Evolutionary conservation across 202 grass and related monocot species (phyloP), one percentile per base, ranked within the genome.

Genomic region (Dendrocalamus latiflorus): DNA sequence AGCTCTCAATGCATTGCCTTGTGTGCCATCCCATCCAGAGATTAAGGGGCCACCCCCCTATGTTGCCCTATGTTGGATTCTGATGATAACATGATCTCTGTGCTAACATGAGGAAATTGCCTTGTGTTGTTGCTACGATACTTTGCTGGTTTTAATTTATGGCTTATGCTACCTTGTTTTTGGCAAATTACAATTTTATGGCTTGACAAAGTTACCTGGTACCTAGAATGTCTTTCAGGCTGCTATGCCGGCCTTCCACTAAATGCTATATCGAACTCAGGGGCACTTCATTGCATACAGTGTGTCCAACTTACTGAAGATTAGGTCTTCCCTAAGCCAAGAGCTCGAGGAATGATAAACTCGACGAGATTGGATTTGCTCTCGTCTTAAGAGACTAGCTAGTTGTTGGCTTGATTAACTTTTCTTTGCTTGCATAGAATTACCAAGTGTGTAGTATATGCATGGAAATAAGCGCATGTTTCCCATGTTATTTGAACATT

Each of bases 1-100:
- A 43, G 81, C 80, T 83, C 75, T 88, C 68, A 25, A 8, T 76
- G 83, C 24, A 41, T 39, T 66, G 61, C 76, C 44, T 67, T 24
- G 30, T 74, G 48, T 68, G 76, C 28, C 44, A 13, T 79, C 64
- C 36, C 44, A 13, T 79, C 64, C 36, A 56, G 63, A 79, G 39
- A 49, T 81, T 7, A 75, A 17, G 57, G 30, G 30, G 3, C 30
- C 30, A 3, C 30, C 28, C 30, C 30, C 30, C 30, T 3, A 30
- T 30, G 30, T 34, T 64, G 73, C 37, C 65, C n/a, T n/a, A n/a
- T 71, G 72, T 83, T 78, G 67, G 58, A 50, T 83, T 77, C 65
- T 78, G 65, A 81, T 81, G 59, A 37, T 65, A 72, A 71, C 57
- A 67, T 76, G 22, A 3, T 30, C 30, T 30, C 30, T 30, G 30